Percentiles rank a stretch among this genome's conserved stretches.
Evolutionary conservation across 1,139 yeast genomes (phyloP).

Genomic region (Protomyces macrosporus): DNA sequence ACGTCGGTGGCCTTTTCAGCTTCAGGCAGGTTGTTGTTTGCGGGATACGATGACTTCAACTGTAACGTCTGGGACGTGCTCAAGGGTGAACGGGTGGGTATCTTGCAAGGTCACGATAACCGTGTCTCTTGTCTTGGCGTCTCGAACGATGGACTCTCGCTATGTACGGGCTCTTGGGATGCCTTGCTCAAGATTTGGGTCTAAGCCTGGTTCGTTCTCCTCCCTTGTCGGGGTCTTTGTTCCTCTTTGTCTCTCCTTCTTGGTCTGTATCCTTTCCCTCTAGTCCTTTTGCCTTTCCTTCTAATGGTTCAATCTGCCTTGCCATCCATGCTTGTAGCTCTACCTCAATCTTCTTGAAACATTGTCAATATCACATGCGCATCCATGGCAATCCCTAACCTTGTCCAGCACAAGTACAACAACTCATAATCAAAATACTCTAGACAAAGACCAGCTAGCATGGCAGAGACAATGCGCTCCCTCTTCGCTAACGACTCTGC

Average conservation of each 20-base stretch:
- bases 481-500: constrained; percentile 13
- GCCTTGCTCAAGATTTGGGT: constrained; percentile 31
- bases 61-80: constrained; percentile 64
- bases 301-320: not conserved
- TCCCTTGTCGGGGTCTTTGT: not conserved
- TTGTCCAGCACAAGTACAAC: too few relatives aligned
- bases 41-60: constrained; percentile 62
- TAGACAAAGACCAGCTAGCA: not conserved
- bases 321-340: too few relatives aligned
- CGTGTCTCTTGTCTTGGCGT: constrained; percentile 60
- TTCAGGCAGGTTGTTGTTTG: constrained; percentile 70
- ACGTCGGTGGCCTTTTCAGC: constrained; percentile 65
- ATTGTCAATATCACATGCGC: too few relatives aligned
- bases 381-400: too few relatives aligned
- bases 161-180: constrained; percentile 41
- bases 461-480: constrained; percentile 17
- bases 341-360: too few relatives aligned
- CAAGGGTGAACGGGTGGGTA: constrained; percentile 60
- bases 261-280: not conserved
- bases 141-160: constrained; percentile 62
- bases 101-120: constrained; percentile 54
- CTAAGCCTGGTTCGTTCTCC: not conserved
- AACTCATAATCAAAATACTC: too few relatives aligned
- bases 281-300: not conserved
- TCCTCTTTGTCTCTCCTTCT: not conserved